Base-by-base conservation (phyloP, 441 rosid genomes). In the Jatropha multifida region DNA sequence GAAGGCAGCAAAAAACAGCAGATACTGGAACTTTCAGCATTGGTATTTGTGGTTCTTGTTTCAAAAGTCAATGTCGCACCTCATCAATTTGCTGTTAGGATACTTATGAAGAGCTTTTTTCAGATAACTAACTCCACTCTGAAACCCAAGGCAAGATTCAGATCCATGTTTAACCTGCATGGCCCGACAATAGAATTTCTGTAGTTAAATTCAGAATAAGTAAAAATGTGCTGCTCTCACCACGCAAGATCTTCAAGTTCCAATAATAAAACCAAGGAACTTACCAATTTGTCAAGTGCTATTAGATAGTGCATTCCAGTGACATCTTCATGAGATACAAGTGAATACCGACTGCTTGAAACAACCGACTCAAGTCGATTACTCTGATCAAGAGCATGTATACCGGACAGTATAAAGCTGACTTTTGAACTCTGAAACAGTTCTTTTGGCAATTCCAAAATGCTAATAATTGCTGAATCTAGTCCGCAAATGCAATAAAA, bases 281-380 rank as follows among this genome's bases (percentile, higher is more conserved):
- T 89, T 84, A 94, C 99, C 84, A 96, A 82, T 81, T 92, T 92
- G 76, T 85, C 81, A 68, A 93, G 90, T 77, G 97, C 91, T 74
- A 89, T 89, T 81, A 96, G 81, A 81, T 83, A 90, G 85, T 96
- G 94, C 91, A 90, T 92, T 76, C 81, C 88, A 64, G 82, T 82
- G 60, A 85, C 85, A 54, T 90, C 93, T 77, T 86, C 93, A 42
- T 80, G 86, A 74, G 92, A 87, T 58, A 80, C 75, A 81, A 86
- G 81, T 78, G 80, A 86, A 77, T 69, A 68, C 11, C 89, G 89
- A 77, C 89, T 85, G 76, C 78, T 85, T 26, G 90, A 89, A 83
- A 92, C 91, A 82, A 86, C 76, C 1, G 87, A 83, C 68, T 87
- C 86, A 61, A 96, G 95, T 74, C 82, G 86, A 81, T 86, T 86